Percentiles rank a stretch among this genome's conserved stretches.
Evolutionary conservation across 768 basidiomycete species (phyloP).

Genomic region (Mycena pura): DNA sequence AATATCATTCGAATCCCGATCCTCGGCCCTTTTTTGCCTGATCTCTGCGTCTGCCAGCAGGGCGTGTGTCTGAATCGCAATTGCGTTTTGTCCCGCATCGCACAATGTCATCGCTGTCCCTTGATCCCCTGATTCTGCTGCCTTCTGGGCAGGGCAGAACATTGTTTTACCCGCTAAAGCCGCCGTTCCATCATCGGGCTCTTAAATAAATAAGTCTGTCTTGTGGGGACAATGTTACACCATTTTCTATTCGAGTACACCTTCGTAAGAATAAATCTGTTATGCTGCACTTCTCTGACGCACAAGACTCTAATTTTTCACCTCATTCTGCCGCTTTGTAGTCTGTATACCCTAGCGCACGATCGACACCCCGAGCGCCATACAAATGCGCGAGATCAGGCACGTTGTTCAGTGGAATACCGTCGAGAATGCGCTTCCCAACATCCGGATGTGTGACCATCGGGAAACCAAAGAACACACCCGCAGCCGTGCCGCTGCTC

Average conservation of each 20-base stretch:
- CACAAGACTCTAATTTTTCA: no score
- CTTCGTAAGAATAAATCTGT: no score
- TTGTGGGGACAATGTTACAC: no score
- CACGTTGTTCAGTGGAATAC: conserved; percentile 42
- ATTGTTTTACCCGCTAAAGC: no score
- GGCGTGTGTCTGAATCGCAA: not conserved
- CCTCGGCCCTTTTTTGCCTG: not conserved
- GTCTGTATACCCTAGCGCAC: conserved; percentile 43
- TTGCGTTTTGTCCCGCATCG: not conserved
- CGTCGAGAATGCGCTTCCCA: conserved; percentile 42
- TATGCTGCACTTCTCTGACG: no score
- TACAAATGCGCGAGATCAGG: conserved; percentile 37
- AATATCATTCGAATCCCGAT: not conserved
- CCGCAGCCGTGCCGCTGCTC: conserved; percentile 42
- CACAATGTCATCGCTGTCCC: conserved; percentile 1
- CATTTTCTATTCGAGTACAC: no score
- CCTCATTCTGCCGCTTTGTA: conserved; percentile 43
- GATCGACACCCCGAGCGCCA: conserved; percentile 31
- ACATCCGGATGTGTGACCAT: conserved; percentile 51
- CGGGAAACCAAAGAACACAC: conserved; percentile 43
- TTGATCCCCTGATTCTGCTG: conserved; percentile 1
- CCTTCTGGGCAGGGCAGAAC: no score
- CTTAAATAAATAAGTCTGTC: no score
- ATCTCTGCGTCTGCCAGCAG: not conserved
- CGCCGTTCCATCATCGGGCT: no score